Evolutionary conservation across 306 rosid species (phyloP).

Genomic region (Quercus gilva): DNA sequence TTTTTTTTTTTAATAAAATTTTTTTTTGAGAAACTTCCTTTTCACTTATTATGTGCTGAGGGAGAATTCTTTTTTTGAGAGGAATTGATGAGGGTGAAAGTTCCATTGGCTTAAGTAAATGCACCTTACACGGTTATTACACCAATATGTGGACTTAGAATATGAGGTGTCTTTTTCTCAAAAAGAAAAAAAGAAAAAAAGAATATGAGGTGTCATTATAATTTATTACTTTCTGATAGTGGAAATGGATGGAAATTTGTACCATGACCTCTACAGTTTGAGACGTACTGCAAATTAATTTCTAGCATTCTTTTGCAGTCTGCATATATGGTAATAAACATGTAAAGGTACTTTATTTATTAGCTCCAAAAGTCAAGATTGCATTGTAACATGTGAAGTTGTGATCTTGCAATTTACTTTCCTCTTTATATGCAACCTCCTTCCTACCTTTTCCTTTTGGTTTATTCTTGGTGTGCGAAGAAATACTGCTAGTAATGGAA

Average conservation of each 20-base stretch:
- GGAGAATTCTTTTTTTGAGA: not conserved
- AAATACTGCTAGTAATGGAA: not conserved
- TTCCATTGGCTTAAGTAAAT: not conserved
- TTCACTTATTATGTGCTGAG: not conserved
- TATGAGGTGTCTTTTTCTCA: not conserved
- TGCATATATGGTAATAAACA: conserved; percentile 9
- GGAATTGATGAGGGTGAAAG: not conserved
- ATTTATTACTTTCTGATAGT: not conserved
- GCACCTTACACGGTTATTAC: not conserved
- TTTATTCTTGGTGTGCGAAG: not conserved
- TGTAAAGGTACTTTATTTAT: too few relatives aligned
- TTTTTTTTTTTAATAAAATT: too few relatives aligned
- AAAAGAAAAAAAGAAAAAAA: too few relatives aligned
- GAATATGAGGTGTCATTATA: not conserved
- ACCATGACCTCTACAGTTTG: not conserved
- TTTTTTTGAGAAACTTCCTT: not conserved
- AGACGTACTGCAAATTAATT: too few relatives aligned
- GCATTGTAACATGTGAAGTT: too few relatives aligned
- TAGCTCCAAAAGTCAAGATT: too few relatives aligned
- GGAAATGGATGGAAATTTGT: not conserved
- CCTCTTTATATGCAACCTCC: too few relatives aligned
- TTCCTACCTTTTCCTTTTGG: not conserved
- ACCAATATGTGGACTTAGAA: not conserved
- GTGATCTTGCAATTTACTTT: too few relatives aligned
- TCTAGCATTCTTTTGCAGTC: too few relatives aligned